A percentile compares a stretch with the other conserved stretches of the same genome.
Conservation (phyloP, 2,329 filamentous ascomycete genomes). For the Didymellaceae sp. region DNA sequence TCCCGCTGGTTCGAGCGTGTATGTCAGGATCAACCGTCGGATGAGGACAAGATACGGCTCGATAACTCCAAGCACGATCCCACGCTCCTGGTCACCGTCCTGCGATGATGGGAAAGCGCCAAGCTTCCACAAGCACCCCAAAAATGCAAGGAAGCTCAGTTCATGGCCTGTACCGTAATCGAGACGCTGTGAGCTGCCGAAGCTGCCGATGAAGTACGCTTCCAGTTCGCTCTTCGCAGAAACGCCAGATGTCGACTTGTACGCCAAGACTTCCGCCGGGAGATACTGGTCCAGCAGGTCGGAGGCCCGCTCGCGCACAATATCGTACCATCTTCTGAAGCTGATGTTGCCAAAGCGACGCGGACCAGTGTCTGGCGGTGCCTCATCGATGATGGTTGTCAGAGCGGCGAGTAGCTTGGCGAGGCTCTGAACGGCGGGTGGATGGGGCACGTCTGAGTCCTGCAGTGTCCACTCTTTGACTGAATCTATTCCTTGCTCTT, state of each 20-base stretch:
- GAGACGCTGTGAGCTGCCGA: conserved; percentile 85
- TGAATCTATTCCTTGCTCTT: conserved; percentile 45
- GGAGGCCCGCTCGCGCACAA: conserved; percentile 67
- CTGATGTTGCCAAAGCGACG: conserved; percentile 90
- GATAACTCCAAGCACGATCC: conserved; percentile 80
- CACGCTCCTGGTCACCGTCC: conserved; percentile 69
- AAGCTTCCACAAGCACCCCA: conserved; percentile 90
- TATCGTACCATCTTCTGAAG: conserved; percentile 81
- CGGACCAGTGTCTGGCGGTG: conserved; percentile 83
- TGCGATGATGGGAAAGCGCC: conserved; percentile 71
- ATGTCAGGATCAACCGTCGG: conserved; percentile 83
- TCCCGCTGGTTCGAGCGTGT: conserved; percentile 92
- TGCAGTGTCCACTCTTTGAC: conserved; percentile 61
- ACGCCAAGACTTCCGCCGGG: conserved; percentile 55
- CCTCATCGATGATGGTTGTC: conserved; percentile 73
- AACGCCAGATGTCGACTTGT: conserved; percentile 36
- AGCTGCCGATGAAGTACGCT: conserved; percentile 81
- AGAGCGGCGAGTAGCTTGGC: conserved; percentile 71
- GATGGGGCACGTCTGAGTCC: conserved; percentile 53
- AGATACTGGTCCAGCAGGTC: conserved; percentile 65
- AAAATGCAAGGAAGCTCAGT: conserved; percentile 89
- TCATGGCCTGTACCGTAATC: conserved; percentile 98
- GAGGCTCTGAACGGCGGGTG: conserved; percentile 68
- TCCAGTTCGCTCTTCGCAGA: conserved; percentile 71
- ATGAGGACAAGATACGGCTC: conserved; percentile 86